These are phyloP conservation scores for Agroathelia rolfsii DNA, from an alignment of 1,284 basidiomycete genomes.

Conservation along the genomic window DNA sequence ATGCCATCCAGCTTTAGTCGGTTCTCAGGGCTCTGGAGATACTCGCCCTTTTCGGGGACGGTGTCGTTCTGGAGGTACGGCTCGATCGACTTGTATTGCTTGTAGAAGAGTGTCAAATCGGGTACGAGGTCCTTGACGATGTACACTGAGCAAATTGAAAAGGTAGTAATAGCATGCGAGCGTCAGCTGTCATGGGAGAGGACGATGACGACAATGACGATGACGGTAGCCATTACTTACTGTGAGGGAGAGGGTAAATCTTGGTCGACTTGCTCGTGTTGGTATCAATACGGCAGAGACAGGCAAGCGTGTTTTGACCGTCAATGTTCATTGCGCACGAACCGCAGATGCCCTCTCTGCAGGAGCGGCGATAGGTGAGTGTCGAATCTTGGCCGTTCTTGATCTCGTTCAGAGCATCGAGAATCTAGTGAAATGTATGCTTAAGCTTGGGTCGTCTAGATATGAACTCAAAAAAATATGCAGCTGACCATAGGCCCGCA, in stretches of 20 bases:
- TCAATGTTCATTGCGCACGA: slow-evolving; percentile 99
- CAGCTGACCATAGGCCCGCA: slow-evolving; percentile 87
- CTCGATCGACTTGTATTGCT: slow-evolving; percentile 99
- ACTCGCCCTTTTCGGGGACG: slow-evolving; percentile 74
- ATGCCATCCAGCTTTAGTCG: slow-evolving; percentile 94
- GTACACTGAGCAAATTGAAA: slow-evolving; percentile 61
- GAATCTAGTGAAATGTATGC: slow-evolving; percentile 37
- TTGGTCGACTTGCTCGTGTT: slow-evolving; percentile 66
- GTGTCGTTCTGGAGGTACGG: slow-evolving; percentile 91
- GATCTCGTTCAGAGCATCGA: slow-evolving; percentile 95
- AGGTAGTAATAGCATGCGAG: slow-evolving; percentile 1
- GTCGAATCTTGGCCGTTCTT: slow-evolving; percentile 98
- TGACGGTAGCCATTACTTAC: slow-evolving; percentile 37
- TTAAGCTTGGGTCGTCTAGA: too few species aligned
- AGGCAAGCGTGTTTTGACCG: slow-evolving; percentile 95
- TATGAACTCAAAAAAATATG: slow-evolving; percentile 1
- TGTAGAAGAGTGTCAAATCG: slow-evolving; percentile 88
- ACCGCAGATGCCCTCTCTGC: slow-evolving; percentile 97
- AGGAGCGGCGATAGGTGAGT: slow-evolving; percentile 92
- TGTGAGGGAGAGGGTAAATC: slow-evolving; percentile 98
- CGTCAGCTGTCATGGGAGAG: neutral
- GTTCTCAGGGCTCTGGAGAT: slow-evolving; percentile 86
- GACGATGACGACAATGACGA: slow-evolving; percentile 1
- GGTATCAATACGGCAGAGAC: slow-evolving; percentile 91
- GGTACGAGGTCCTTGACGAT: slow-evolving; percentile 98